phyloP scores from a whole-genome alignment of 495 filamentous ascomycete genomes.

The Parathielavia appendiculata region DNA sequence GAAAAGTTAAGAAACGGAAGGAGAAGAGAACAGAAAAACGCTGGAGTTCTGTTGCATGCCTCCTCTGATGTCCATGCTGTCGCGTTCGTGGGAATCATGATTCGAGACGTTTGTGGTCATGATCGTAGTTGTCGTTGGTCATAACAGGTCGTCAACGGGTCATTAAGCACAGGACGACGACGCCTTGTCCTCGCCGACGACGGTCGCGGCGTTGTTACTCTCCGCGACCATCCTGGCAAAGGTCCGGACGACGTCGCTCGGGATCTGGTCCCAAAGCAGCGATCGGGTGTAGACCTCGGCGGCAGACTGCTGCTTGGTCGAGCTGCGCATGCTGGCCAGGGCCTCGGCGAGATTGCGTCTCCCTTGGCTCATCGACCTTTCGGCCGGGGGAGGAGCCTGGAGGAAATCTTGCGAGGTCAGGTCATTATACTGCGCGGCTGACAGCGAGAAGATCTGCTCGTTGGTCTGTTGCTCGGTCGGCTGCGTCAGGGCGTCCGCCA shows the following conservation, averaged over 20 bases:
- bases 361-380: conserved; percentile 47
- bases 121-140: conserved; percentile 16
- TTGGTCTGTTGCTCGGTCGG: conserved; percentile 82
- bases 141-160: conserved; percentile 18
- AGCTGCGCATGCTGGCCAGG: conserved; percentile 69
- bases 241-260: conserved; percentile 82
- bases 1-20: conserved; percentile 26
- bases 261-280: conserved; percentile 90
- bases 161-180: conserved; percentile 35
- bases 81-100: conserved; percentile 13
- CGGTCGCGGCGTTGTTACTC: conserved; percentile 36
- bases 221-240: conserved; percentile 84
- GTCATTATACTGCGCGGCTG: conserved; percentile 82
- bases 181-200: conserved; percentile 32
- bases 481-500: conserved; percentile 66
- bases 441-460: conserved; percentile 82
- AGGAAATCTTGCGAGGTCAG: conserved; percentile 68
- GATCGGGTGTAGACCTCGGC: conserved; percentile 89
- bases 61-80: conserved; percentile 9
- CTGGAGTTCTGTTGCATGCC: conserved; percentile 15
- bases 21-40: conserved; percentile 26
- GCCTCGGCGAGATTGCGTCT: conserved; percentile 77
- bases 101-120: conserved; percentile 16
- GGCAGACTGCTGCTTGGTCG: conserved; percentile 55
- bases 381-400: conserved; percentile 39